Base-by-base conservation (phyloP, 176 grass and related monocot species). In the Carex kokanica region DNA sequence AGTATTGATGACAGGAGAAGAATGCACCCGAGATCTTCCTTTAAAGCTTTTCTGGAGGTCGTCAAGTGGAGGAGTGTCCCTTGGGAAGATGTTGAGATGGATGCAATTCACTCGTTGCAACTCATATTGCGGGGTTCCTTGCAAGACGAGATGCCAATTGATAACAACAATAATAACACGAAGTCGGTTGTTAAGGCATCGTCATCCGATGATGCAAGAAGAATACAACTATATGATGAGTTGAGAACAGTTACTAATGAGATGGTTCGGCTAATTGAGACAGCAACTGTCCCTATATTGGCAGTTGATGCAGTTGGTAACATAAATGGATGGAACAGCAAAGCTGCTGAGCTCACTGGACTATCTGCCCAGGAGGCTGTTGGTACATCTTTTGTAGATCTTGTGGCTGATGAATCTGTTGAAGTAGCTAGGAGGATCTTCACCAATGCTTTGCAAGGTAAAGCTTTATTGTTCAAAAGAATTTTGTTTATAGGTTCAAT, bases 61-160 rank as follows among this genome's bases (percentile, higher is more conserved):
- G 91, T 95, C 55, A 99, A 99, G 82, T 87, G 88, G 89, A 95
- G 91, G 77, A 99, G 96, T 88, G 87, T 95, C 86, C 89, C 93
- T 62, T 95, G 93, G 96, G 96, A 99, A 78, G 96, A 99, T 90
- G 88, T 99, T 47, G 96, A 99, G 77, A 95, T 99, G 93, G 96
- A 99, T n/a, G 91, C 96, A 64, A 99, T 99, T 82, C 96, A 95
- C 87, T 95, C 96, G 16, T 75, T 99, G 89, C 96, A 95, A 88
- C 78, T 99, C 83, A 99, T 99, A 78, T 62, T 99, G 32, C 96
- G 88, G 66, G 91, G 89, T 6, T 93, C 90, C 32, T 84, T 95
- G 85, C 89, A 93, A 90, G 88, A 93, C 32, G 89, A 90, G 21
- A 43, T 66, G 5, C 12, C 66, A 5, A 57, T 87, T 80, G 93